Conservation (phyloP, 306 rosid genomes). For the Dicorynia guianensis region DNA sequence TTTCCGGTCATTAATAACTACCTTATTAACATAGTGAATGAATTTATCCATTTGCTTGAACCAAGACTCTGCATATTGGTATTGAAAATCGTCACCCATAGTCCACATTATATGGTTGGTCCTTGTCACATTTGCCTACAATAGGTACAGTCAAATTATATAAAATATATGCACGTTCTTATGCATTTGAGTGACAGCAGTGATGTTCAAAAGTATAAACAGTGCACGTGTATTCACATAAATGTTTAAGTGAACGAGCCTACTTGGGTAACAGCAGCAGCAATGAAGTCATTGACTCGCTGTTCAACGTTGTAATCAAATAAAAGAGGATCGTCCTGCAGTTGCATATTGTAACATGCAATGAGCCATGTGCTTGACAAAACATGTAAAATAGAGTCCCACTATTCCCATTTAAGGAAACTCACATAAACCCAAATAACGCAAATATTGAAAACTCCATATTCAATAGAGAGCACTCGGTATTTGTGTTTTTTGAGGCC, state of each 20-base stretch:
- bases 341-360: conserved; percentile 31
- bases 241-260: conserved; percentile 23
- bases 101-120: conserved; percentile 95
- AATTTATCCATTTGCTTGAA: conserved; percentile 92
- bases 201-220: not conserved
- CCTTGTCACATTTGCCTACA: conserved; percentile 84
- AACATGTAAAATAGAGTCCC: conserved; percentile 13
- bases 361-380: conserved; percentile 26
- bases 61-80: conserved; percentile 95
- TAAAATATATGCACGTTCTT: conserved; percentile 14
- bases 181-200: not conserved
- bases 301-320: conserved; percentile 69
- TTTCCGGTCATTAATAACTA: conserved; percentile 20
- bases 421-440: no score
- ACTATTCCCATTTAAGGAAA: no score
- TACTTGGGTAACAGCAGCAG: conserved; percentile 67
- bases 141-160: conserved; percentile 31
- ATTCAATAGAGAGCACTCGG: no score
- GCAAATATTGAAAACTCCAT: no score
- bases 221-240: not conserved
- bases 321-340: conserved; percentile 82
- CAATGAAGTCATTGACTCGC: conserved; percentile 72
- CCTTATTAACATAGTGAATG: conserved; percentile 90
- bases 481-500: no score
- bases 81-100: conserved; percentile 94